Evolutionary conservation across 2,329 filamentous ascomycete species (phyloP).

Genomic region (Fusarium marasasianum): DNA sequence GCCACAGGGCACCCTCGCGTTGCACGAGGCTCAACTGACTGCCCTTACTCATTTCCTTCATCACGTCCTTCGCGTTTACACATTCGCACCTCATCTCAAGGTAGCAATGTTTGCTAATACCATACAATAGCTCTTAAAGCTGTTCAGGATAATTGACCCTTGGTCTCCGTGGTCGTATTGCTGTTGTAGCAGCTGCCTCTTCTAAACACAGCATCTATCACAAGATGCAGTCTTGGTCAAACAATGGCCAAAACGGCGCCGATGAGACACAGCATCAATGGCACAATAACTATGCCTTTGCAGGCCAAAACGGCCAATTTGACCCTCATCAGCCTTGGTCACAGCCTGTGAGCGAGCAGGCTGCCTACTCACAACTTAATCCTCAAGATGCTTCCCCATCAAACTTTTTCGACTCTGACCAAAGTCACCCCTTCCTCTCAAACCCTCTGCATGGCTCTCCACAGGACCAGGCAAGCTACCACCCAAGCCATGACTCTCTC

Average conservation of each 20-base stretch:
- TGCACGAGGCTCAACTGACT: constrained; percentile 18
- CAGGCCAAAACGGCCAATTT: constrained; percentile 49
- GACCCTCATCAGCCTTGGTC: constrained; percentile 52
- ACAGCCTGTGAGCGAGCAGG: constrained; percentile 49
- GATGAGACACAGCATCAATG: constrained; percentile 49
- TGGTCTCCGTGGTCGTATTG: constrained; percentile 34
- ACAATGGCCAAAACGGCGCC: constrained; percentile 49
- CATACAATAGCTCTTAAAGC: constrained; percentile 44
- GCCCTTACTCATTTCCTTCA: constrained; percentile 1
- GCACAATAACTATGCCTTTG: constrained; percentile 48
- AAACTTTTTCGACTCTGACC: constrained; percentile 50
- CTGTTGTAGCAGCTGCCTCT: constrained; percentile 35
- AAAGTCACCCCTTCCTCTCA: constrained; percentile 47
- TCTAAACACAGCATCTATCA: constrained; percentile 27
- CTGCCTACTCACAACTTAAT: constrained; percentile 46
- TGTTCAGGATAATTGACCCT: constrained; percentile 37
- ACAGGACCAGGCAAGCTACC: constrained; percentile 44
- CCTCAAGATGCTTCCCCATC: constrained; percentile 44
- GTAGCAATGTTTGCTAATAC: constrained; percentile 45
- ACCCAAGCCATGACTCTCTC: constrained; percentile 45
- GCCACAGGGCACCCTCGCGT: background rate
- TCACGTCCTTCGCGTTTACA: constrained; percentile 30
- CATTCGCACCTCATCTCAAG: constrained; percentile 29
- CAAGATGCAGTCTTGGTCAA: constrained; percentile 55
- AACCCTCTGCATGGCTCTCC: constrained; percentile 44